Conservation (phyloP, 164 flowering plant genomes). For the Platanus orientalis region DNA sequence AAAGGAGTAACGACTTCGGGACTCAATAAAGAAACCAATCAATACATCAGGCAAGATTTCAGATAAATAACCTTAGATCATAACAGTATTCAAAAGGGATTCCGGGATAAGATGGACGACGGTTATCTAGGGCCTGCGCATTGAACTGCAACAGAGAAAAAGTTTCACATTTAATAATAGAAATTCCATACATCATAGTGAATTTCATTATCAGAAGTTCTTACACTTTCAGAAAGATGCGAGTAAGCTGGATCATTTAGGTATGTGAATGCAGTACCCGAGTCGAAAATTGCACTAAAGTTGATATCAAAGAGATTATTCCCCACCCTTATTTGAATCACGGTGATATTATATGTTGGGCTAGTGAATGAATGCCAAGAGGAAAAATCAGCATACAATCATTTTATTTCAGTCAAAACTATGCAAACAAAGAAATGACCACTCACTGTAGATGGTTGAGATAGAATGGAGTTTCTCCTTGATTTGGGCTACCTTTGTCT, state of each 20-base stretch:
- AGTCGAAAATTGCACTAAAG: not conserved
- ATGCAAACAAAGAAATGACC: not conserved
- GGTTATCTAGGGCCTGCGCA: not conserved
- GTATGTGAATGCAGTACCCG: not conserved
- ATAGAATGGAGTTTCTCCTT: conserved; percentile 67
- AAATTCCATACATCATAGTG: not conserved
- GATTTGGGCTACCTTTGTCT: conserved; percentile 69
- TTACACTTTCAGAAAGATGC: not conserved
- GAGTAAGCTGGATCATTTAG: not conserved
- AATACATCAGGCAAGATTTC: too few relatives aligned
- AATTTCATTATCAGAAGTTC: not conserved
- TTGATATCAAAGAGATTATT: not conserved
- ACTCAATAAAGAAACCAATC: too few relatives aligned
- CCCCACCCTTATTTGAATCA: conserved; percentile 10
- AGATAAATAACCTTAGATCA: not conserved
- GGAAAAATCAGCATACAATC: not conserved
- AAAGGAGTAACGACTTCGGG: too few relatives aligned
- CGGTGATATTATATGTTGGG: conserved; percentile 48
- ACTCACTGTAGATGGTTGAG: conserved; percentile 46
- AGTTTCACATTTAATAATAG: not conserved
- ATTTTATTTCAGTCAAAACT: not conserved
- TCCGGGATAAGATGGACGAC: not conserved
- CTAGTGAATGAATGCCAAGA: not conserved
- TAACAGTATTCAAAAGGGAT: not conserved
- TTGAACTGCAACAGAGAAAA: not conserved